Evolutionary conservation across 2,329 filamentous ascomycete genomes (phyloP), one percentile per base, ranked within the genome.

Genomic region (Chaetomiaceae sp.): DNA sequence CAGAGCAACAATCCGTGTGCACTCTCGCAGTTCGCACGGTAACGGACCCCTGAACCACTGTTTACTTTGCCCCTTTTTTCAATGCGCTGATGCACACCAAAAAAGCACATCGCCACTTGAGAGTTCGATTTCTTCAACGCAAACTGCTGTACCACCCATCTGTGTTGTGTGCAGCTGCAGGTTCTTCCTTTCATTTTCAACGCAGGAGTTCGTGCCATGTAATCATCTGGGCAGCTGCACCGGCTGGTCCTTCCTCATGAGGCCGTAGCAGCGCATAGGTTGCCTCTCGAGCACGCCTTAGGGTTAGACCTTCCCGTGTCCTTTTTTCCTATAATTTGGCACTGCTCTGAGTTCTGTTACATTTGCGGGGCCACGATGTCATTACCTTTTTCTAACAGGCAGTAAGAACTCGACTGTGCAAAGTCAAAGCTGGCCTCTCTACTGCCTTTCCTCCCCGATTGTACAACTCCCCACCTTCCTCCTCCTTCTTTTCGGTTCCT

Each of bases 21-120:
- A n/a, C n/a, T n/a, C n/a, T n/a, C n/a, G 45, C 24, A 36, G 7
- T 10, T 46, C 15, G 26, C 27, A 38, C 20, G n/a, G 45, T 38
- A 8, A 20, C 5, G 11, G 14, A n/a, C 29, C 40, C 40, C 40
- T 48, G 36, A 36, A 39, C 19, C 15, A 37, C 30, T 49, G 38
- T 49, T 49, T 41, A 45, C 47, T 15, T 45, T 37, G 26, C 42
- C 47, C 47, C 26, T 42, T 49, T 38, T 18, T 14, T 14, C 6
- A 0, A n/a, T 38, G 8, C 9, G 22, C n/a, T 42, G 11, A 20
- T 1, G 5, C n/a, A n/a, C n/a, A n/a, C n/a, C n/a, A n/a, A n/a
- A n/a, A n/a, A n/a, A n/a, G n/a, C n/a, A n/a, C n/a, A n/a, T n/a
- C n/a, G n/a, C n/a, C n/a, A n/a, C n/a, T n/a, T n/a, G n/a, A n/a